Evolutionary conservation across 495 filamentous ascomycete species (phyloP).

Genomic region (Neurospora cerealis): DNA sequence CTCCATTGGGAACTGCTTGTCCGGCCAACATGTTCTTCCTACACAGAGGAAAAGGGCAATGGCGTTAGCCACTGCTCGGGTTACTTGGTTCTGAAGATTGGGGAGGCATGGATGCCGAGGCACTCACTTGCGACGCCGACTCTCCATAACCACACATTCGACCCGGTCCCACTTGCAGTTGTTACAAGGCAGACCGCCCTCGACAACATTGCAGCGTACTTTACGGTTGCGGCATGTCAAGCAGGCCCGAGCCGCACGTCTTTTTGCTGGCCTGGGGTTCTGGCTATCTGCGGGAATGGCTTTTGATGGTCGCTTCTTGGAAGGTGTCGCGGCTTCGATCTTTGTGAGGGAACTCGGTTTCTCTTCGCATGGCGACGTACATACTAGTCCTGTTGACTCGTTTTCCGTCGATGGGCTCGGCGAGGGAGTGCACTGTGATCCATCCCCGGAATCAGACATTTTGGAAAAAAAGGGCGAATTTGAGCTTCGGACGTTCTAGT

Average conservation of each 20-base stretch:
- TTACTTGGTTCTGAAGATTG: neutral
- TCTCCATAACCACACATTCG: constrained; percentile 81
- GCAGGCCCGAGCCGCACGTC: constrained; percentile 79
- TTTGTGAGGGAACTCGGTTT: constrained; percentile 2
- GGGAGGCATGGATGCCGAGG: neutral
- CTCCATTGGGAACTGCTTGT: neutral
- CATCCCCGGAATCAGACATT: neutral
- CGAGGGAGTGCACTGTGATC: neutral
- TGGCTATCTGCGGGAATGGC: constrained; percentile 18
- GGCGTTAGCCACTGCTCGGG: neutral
- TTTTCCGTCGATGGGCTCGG: neutral
- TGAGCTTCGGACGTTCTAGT: neutral
- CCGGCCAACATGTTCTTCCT: neutral
- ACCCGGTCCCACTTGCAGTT: constrained; percentile 86
- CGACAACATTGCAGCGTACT: constrained; percentile 89
- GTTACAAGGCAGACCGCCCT: constrained; percentile 68
- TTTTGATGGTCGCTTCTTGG: constrained; percentile 25
- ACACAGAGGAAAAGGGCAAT: neutral
- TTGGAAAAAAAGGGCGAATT: neutral
- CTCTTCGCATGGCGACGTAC: constrained; percentile 1
- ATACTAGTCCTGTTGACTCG: neutral
- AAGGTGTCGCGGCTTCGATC: constrained; percentile 8
- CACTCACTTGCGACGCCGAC: constrained; percentile 78
- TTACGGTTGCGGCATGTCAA: constrained; percentile 80
- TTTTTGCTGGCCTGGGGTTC: constrained; percentile 43